Evolutionary conservation across 179 eudicot genomes (phyloP), one percentile per base, ranked within the genome.

Genomic region (Nepenthes alata): DNA sequence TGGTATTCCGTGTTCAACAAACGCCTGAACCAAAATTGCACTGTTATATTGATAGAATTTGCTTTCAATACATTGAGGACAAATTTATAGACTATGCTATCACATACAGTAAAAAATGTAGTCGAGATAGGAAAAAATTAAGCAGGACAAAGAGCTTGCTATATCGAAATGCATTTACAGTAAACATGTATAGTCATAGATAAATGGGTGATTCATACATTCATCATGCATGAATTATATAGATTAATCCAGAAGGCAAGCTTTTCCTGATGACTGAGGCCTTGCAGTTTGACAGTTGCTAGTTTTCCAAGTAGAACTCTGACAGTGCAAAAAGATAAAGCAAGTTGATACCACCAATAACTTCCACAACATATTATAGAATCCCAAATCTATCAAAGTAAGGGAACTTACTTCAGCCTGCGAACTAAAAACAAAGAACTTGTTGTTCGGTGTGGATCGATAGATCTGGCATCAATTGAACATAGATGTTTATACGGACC

Each of bases 141-240:
- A 25, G 25, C 25, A 25, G 25, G 25, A n/a, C 36, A 5, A 10
- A 58, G 35, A 60, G 34, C 25, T 25, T 25, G 25, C 1, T 25
- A 25, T 25, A 0, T 25, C 25, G 25, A 25, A 25, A 25, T 25
- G 25, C 25, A 25, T 25, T 25, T 25, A 25, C 1, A 25, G 25
- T 25, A 25, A 25, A 25, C 25, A 25, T 25, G 25, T 25, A 25
- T 4, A 41, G 45, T 7, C 5, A 41, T 41, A 0, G 11, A 25
- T 53, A 45, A 59, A 14, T 15, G 4, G 15, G 55, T 45, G 53
- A 64, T 37, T 48, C 82, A 58, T 80, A 88, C 93, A 60, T 85
- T 85, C 89, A 83, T 85, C 82, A 88, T 74, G 77, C 87, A 85
- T 10, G 85, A 71, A 70, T 85, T 88, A 70, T 88, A 85, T 49